Conservation (phyloP, 768 basidiomycete species). For the Phlebiopsis gigantea region DNA sequence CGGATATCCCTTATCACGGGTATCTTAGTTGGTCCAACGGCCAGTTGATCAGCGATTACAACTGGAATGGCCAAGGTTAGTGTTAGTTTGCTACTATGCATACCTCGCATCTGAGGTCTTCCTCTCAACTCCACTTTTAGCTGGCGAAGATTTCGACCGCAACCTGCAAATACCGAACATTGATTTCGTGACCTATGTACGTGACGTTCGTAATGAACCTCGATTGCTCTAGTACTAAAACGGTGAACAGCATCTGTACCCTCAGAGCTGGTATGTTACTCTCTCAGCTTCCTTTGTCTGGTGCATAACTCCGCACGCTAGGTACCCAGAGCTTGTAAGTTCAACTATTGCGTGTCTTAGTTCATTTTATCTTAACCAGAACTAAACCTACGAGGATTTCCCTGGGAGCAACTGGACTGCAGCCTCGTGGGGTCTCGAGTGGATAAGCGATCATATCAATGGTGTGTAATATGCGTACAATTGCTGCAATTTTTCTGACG, state of each 20-base stretch:
- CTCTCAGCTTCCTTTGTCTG: not conserved
- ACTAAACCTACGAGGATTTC: constrained; percentile 33
- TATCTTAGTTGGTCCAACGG: constrained; percentile 35
- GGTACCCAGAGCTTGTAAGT: constrained; percentile 27
- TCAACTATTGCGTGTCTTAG: not conserved
- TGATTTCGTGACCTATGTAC: constrained; percentile 52
- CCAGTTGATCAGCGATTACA: constrained; percentile 43
- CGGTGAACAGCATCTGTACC: constrained; percentile 19
- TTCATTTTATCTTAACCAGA: no score
- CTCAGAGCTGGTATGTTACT: constrained; percentile 16
- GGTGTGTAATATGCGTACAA: no score
- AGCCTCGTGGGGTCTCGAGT: constrained; percentile 26
- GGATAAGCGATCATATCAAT: constrained; percentile 27
- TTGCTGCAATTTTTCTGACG: no score
- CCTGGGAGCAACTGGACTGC: constrained; percentile 46
- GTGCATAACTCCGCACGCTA: not conserved
- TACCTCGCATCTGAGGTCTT: not conserved
- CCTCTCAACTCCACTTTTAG: constrained; percentile 20
- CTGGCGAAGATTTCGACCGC: constrained; percentile 50
- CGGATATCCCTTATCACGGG: not conserved
- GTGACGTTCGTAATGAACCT: constrained; percentile 7
- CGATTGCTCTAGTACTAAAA: not conserved
- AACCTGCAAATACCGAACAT: constrained; percentile 45
- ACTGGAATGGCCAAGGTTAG: constrained; percentile 50
- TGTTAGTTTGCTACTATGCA: not conserved